These are phyloP conservation scores for Prunus dulcis DNA, from an alignment of 306 rosid genomes.

Conservation along the genomic window DNA sequence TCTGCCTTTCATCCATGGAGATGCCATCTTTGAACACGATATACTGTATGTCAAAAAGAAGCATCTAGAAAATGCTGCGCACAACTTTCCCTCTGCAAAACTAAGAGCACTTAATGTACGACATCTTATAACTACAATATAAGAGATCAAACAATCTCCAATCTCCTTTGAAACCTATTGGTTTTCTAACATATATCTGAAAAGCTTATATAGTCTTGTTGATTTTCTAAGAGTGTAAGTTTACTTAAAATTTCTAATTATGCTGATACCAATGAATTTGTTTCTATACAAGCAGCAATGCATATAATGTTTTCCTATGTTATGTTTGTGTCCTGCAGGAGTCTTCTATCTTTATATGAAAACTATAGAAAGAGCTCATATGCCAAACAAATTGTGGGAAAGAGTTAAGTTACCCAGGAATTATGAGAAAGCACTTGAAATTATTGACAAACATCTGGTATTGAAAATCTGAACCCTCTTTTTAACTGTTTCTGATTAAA, in stretches of 20 bases:
- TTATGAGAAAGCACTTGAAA: slow-evolving; percentile 81
- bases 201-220: not conserved
- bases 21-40: too few relatives aligned
- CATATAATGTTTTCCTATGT: not conserved
- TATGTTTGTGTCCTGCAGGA: slow-evolving; percentile 47
- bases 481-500: not conserved
- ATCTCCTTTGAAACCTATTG: not conserved
- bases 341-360: slow-evolving; percentile 94
- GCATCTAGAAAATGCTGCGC: too few relatives aligned
- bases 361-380: slow-evolving; percentile 93
- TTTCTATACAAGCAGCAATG: not conserved
- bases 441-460: slow-evolving; percentile 88
- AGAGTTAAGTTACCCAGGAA: slow-evolving; percentile 89
- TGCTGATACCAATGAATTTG: too few relatives aligned
- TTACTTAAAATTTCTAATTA: too few relatives aligned
- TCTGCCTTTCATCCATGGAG: too few relatives aligned
- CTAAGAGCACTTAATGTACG: too few relatives aligned
- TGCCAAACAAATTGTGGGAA: slow-evolving; percentile 90
- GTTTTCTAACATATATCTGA: too few relatives aligned
- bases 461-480: slow-evolving; percentile 1
- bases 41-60: too few relatives aligned
- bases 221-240: not conserved
- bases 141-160: too few relatives aligned
- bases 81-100: too few relatives aligned
- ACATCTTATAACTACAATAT: too few relatives aligned